phyloP scores from a whole-genome alignment of 306 rosid genomes.

The Datisca glomerata region DNA sequence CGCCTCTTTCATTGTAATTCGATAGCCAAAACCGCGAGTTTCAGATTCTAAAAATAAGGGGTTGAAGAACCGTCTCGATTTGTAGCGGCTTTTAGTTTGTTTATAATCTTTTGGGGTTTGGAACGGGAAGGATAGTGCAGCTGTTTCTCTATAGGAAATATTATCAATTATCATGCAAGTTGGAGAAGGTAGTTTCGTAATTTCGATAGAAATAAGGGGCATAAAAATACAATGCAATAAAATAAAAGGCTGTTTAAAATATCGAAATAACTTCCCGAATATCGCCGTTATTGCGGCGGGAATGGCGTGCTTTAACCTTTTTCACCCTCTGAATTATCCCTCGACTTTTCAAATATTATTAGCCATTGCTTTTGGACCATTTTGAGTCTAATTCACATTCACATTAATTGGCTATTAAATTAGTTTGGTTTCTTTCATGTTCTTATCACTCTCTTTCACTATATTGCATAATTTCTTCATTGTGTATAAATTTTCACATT shows the following conservation, averaged over 20 bases:
- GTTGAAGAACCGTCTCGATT: background rate
- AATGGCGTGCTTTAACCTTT: constrained; percentile 30
- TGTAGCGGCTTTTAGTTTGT: background rate
- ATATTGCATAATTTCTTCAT: background rate
- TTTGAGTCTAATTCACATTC: background rate
- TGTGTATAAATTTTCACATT: too few species aligned
- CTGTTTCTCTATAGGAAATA: background rate
- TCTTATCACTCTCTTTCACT: background rate
- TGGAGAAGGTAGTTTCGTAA: constrained; percentile 31
- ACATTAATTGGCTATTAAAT: background rate
- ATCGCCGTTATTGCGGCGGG: constrained; percentile 77
- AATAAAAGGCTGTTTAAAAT: constrained; percentile 16
- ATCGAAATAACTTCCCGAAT: constrained; percentile 7
- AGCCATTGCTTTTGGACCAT: too few species aligned
- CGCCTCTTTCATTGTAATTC: constrained; percentile 15
- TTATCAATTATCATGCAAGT: constrained; percentile 20
- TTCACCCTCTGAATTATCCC: background rate
- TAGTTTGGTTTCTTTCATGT: background rate
- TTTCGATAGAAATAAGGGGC: constrained; percentile 13
- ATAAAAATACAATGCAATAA: background rate
- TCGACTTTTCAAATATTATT: too few species aligned
- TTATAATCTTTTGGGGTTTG: background rate
- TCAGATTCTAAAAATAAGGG: background rate
- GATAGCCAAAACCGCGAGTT: constrained; percentile 8
- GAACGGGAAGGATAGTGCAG: constrained; percentile 1